These are phyloP conservation scores for Catunica adiposa DNA, from an alignment of 2,329 filamentous ascomycete genomes.

Conservation along the genomic window DNA sequence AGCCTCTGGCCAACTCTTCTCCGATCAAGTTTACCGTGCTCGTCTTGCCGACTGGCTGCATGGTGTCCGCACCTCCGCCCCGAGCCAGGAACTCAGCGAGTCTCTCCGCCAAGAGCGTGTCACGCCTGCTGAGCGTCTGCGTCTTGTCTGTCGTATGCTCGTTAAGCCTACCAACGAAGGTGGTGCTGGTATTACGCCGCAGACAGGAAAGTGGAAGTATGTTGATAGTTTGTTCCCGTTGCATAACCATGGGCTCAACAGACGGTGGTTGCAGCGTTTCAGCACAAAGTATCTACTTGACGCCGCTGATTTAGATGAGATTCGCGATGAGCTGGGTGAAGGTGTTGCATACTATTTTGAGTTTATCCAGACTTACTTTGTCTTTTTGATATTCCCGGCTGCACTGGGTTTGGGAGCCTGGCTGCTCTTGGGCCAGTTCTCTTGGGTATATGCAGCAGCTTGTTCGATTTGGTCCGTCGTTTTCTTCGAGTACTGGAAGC, in stretches of 20 bases:
- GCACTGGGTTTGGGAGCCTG: constrained; percentile 61
- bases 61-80: constrained; percentile 63
- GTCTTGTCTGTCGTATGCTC: constrained; percentile 75
- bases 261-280: constrained; percentile 57
- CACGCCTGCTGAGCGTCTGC: constrained; percentile 72
- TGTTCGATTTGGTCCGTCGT: constrained; percentile 75
- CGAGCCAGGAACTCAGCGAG: constrained; percentile 52
- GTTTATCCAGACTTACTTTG: constrained; percentile 80
- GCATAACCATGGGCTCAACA: constrained; percentile 62
- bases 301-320: constrained; percentile 50
- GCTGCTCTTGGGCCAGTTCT: constrained; percentile 73
- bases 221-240: constrained; percentile 63
- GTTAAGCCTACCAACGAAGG: constrained; percentile 57
- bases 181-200: constrained; percentile 60
- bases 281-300: constrained; percentile 54
- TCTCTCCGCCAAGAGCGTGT: constrained; percentile 59
- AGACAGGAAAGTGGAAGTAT: constrained; percentile 52
- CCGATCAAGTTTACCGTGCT: constrained; percentile 67
- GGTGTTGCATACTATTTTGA: constrained; percentile 90
- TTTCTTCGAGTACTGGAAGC: constrained; percentile 94
- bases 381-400: constrained; percentile 69
- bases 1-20: constrained; percentile 56
- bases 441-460: constrained; percentile 58
- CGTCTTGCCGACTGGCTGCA: constrained; percentile 89
- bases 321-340: constrained; percentile 63